These are phyloP conservation scores for Cenococcum geophilum DNA, from an alignment of 495 filamentous ascomycete genomes.

Conservation along the genomic window DNA sequence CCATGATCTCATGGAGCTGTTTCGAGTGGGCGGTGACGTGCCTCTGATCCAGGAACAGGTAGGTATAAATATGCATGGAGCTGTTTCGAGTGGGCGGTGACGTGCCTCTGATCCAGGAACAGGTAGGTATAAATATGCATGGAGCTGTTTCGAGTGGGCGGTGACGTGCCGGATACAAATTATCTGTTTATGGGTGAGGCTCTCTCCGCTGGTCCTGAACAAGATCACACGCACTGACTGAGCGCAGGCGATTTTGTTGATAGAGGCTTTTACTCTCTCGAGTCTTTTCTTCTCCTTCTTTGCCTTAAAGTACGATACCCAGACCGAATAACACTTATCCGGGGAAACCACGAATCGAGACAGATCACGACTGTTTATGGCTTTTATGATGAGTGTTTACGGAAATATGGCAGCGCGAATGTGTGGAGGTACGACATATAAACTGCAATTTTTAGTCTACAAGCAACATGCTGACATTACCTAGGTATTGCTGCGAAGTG, in stretches of 20 bases:
- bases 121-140: not conserved
- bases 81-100: slow-evolving; percentile 91
- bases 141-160: slow-evolving; percentile 91
- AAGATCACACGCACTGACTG: slow-evolving; percentile 4
- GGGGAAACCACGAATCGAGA: slow-evolving; percentile 94
- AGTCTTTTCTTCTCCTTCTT: slow-evolving; percentile 90
- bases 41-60: not conserved
- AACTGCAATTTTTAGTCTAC: not conserved
- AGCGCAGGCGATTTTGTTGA: slow-evolving; percentile 86
- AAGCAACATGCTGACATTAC: slow-evolving; percentile 7
- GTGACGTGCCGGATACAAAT: slow-evolving; percentile 96
- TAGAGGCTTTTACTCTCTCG: slow-evolving; percentile 94
- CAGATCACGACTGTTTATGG: slow-evolving; percentile 98
- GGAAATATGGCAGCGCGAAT: slow-evolving; percentile 94
- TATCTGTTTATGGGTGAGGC: slow-evolving; percentile 66
- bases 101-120: not conserved
- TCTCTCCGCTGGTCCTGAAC: not conserved
- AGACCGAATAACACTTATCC: slow-evolving; percentile 93
- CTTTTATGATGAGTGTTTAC: slow-evolving; percentile 96
- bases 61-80: slow-evolving; percentile 42
- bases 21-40: too few species aligned
- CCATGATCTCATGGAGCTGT: slow-evolving; percentile 97
- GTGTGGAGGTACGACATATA: slow-evolving; percentile 66
- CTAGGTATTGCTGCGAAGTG: slow-evolving; percentile 81
- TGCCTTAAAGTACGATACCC: slow-evolving; percentile 97